Percentiles rank a stretch among this genome's conserved stretches.
These are phyloP conservation scores for Sphaerulina populicola DNA, from an alignment of 2,329 filamentous ascomycete species.

Conservation along the genomic window DNA sequence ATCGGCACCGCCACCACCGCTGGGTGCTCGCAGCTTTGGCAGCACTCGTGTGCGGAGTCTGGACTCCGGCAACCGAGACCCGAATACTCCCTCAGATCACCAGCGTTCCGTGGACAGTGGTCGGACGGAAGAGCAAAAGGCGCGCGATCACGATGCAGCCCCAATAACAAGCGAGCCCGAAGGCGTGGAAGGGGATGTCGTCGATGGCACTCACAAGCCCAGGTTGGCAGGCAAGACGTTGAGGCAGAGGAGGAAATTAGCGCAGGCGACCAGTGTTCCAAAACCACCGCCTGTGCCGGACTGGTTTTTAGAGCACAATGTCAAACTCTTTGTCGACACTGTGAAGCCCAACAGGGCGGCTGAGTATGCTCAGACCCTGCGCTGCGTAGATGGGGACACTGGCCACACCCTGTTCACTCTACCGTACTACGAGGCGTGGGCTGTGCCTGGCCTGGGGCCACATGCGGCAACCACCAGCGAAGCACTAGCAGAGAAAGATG, in stretches of 20 bases:
- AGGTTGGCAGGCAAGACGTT: slow-evolving; percentile 16
- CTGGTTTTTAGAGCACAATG: slow-evolving; percentile 35
- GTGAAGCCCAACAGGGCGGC: slow-evolving; percentile 12
- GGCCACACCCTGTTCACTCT: slow-evolving; percentile 29
- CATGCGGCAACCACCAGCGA: neutral
- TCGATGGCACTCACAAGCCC: slow-evolving; percentile 12
- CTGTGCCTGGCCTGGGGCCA: slow-evolving; percentile 11
- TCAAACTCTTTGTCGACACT: slow-evolving; percentile 23
- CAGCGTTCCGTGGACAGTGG: slow-evolving; percentile 13
- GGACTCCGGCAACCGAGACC: slow-evolving; percentile 17
- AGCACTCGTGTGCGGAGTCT: slow-evolving; percentile 9
- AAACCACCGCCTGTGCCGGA: slow-evolving; percentile 32
- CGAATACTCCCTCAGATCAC: slow-evolving; percentile 17
- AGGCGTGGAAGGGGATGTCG: slow-evolving; percentile 2
- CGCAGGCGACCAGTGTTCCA: slow-evolving; percentile 17
- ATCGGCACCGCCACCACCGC: neutral
- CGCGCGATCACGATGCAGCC: slow-evolving; percentile 11
- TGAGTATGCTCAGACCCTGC: slow-evolving; percentile 19
- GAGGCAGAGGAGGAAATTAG: slow-evolving; percentile 15
- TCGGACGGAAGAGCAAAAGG: slow-evolving; percentile 18
- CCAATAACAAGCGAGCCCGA: slow-evolving; percentile 8
- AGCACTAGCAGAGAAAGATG: neutral
- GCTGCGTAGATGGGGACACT: slow-evolving; percentile 28
- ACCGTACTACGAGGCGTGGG: slow-evolving; percentile 23
- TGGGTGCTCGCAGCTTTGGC: slow-evolving; percentile 21